Evolutionary conservation across 2,329 filamentous ascomycete genomes (phyloP).

Genomic region (Alternaria arbusti): DNA sequence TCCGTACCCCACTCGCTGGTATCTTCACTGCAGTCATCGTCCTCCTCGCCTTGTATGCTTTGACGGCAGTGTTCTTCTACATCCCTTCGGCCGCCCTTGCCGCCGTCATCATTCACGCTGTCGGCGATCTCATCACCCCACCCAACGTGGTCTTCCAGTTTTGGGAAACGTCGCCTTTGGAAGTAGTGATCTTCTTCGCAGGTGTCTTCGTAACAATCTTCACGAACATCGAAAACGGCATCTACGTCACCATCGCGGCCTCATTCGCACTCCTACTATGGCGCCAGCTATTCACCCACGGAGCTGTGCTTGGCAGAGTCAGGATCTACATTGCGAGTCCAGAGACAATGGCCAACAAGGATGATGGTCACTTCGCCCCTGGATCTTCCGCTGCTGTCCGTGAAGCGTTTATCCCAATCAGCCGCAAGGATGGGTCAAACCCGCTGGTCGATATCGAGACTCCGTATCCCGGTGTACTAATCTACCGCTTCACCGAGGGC

Average conservation of each 20-base stretch:
- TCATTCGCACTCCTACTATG: constrained; percentile 82
- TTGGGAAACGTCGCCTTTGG: constrained; percentile 89
- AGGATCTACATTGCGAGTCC: constrained; percentile 84
- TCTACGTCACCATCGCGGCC: constrained; percentile 82
- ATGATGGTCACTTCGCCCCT: constrained; percentile 18
- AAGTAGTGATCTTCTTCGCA: constrained; percentile 90
- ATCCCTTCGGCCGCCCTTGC: constrained; percentile 82
- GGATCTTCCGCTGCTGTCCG: constrained; percentile 18
- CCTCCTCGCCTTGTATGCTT: constrained; percentile 85
- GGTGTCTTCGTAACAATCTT: constrained; percentile 93
- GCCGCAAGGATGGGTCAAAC: constrained; percentile 89
- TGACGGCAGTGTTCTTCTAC: constrained; percentile 90
- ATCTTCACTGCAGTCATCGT: constrained; percentile 87
- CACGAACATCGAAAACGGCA: constrained; percentile 84
- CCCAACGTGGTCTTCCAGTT: constrained; percentile 94
- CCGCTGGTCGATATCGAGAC: constrained; percentile 78
- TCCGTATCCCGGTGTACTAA: constrained; percentile 91
- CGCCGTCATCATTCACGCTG: constrained; percentile 94
- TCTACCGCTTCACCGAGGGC: constrained; percentile 93
- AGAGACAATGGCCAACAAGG: constrained; percentile 68
- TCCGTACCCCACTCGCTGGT: constrained; percentile 88
- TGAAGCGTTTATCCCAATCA: constrained; percentile 69
- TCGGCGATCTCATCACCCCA: constrained; percentile 88
- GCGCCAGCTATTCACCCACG: constrained; percentile 81
- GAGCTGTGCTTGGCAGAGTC: constrained; percentile 77